A percentile compares a stretch with the other conserved stretches of the same genome.
Conservation (phyloP, 306 rosid genomes). For the Ormosia semicastrata region DNA sequence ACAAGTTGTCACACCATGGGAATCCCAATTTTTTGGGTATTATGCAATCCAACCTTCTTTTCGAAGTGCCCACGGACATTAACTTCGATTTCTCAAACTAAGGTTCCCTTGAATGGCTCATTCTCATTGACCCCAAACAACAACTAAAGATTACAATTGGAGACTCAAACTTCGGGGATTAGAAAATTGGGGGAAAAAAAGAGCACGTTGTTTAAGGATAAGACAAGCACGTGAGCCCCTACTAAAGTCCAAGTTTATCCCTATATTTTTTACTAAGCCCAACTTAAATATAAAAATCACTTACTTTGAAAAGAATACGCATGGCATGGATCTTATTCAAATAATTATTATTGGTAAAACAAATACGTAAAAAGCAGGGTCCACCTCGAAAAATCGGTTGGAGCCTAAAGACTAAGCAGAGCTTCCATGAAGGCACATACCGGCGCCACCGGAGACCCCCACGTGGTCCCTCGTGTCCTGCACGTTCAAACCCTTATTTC, state of each 20-base stretch:
- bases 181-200: conserved; percentile 12
- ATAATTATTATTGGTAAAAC: conserved; percentile 25
- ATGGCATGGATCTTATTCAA: conserved; percentile 36
- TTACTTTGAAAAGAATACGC: conserved; percentile 32
- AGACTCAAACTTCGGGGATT: conserved; percentile 30
- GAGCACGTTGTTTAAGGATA: conserved; percentile 33
- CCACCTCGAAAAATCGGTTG: conserved; percentile 27
- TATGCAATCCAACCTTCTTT: conserved; percentile 45
- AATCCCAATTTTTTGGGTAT: conserved; percentile 15
- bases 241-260: conserved; percentile 41
- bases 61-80: conserved; percentile 38
- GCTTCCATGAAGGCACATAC: conserved; percentile 33
- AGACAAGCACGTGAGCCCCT: conserved; percentile 43
- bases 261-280: conserved; percentile 16
- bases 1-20: not conserved
- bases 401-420: not conserved
- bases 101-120: conserved; percentile 26
- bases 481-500: conserved; percentile 49
- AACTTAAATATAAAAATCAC: conserved; percentile 12
- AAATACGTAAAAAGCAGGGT: conserved; percentile 43
- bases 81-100: conserved; percentile 41
- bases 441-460: conserved; percentile 39
- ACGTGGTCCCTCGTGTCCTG: conserved; percentile 50
- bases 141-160: conserved; percentile 5
- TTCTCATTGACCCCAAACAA: conserved; percentile 27